Evolutionary conservation across 805 yeast species (phyloP), one percentile per base, ranked within the genome.

Genomic region (Cephaloascus fragrans): DNA sequence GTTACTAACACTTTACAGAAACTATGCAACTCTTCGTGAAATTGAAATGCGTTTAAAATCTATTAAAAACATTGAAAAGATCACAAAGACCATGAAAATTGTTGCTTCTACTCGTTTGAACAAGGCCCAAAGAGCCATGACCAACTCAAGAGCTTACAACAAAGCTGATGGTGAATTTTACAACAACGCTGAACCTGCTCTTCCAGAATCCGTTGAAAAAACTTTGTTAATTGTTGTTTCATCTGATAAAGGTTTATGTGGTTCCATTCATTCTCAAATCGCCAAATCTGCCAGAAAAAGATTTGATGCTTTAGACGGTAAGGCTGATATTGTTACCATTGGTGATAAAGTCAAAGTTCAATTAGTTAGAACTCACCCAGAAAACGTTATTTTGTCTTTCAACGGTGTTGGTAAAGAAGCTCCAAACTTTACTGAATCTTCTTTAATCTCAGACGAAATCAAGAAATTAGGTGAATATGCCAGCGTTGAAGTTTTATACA

Each of bases 71-170:
- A 90, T 93, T 65, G 97, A 93, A 73, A 93, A 93, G 75, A 93
- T 93, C 72, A 93, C 98, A 71, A 93, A 93, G 72, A 93, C 98
- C 67, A 93, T 93, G 97, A 93, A 89, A 76, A 83, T 93, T 69
- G 98, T 93, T 57, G 98, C 98, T 33, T 90, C 97, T 33, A 93
- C 98, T 53, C 83, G 96, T 71, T 78, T 93, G 64, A 74, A 78
- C 62, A 88, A 85, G 70, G 98, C 98, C 45, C 96, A 88, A 69
- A 84, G 82, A 65, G 95, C 97, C 45, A 90, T 88, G 88, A 70
- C 73, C 51, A 76, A 85, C 37, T 83, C 97, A 37, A 81, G 95
- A 64, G 82, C 77, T 44, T 90, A 85, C 74, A 81, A 81, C 59
- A 73, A 74, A 53, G 80, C 89, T 43, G 95, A 88, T 58, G 52